Percentiles rank a stretch among this genome's conserved stretches.
These are phyloP conservation scores for Jaapia argillacea DNA, from an alignment of 768 basidiomycete genomes.

Conservation along the genomic window DNA sequence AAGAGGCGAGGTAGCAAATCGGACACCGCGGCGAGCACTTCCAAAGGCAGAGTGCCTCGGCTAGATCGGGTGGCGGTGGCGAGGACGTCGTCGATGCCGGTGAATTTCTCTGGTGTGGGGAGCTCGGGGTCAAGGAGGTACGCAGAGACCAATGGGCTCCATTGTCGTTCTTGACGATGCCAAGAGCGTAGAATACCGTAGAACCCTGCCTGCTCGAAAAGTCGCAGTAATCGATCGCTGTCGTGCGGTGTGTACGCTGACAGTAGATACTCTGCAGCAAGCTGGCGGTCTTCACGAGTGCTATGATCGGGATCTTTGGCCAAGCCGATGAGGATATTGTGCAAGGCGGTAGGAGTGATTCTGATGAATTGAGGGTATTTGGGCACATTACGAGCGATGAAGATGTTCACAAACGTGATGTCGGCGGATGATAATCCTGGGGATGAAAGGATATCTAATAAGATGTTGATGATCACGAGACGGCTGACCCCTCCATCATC, in stretches of 20 bases:
- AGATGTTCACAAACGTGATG: conserved; percentile 84
- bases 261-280: conserved; percentile 89
- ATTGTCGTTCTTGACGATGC: conserved; percentile 66
- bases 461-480: conserved; percentile 71
- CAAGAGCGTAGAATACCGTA: conserved; percentile 81
- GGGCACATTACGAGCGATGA: conserved; percentile 91
- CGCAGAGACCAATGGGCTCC: conserved; percentile 64
- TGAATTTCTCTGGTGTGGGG: conserved; percentile 49
- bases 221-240: conserved; percentile 46
- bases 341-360: conserved; percentile 56
- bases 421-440: conserved; percentile 50
- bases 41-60: conserved; percentile 41
- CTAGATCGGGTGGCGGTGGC: conserved; percentile 31
- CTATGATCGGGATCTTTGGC: conserved; percentile 63
- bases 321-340: conserved; percentile 69
- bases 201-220: conserved; percentile 82
- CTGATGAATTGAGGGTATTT: conserved; percentile 88
- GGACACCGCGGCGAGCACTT: conserved; percentile 43
- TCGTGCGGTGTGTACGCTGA: conserved; percentile 87
- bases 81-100: conserved; percentile 56
- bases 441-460: conserved; percentile 65
- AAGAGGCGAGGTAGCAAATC: conserved; percentile 59
- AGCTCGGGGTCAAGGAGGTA: conserved; percentile 69
- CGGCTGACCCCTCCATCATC: conserved; percentile 57
- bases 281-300: conserved; percentile 88